phyloP scores from a whole-genome alignment of 345 rosid species.

The Ceriops decandra region DNA sequence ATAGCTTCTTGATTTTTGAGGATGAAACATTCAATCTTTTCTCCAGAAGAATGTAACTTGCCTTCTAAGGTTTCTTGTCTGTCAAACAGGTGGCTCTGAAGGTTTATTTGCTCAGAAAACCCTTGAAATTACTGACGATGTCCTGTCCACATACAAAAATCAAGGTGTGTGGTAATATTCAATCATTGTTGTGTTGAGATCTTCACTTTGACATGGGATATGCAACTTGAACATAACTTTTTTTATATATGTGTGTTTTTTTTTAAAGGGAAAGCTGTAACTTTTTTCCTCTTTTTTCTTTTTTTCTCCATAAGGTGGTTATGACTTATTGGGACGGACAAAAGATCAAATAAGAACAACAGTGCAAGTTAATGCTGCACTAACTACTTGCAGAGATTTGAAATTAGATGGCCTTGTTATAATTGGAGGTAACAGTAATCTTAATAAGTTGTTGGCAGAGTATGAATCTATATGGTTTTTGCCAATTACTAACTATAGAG shows the following conservation, averaged over 20 bases:
- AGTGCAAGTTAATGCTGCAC: constrained; percentile 92
- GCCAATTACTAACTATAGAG: constrained; percentile 7
- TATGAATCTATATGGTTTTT: background rate
- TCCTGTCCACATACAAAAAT: constrained; percentile 83
- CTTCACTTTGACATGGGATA: constrained; percentile 4
- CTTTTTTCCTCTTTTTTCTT: background rate
- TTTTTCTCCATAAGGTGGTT: constrained; percentile 61
- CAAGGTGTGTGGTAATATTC: constrained; percentile 54
- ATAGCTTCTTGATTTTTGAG: too few species aligned
- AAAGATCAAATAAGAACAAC: constrained; percentile 96
- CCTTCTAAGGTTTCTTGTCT: background rate
- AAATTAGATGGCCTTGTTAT: constrained; percentile 95
- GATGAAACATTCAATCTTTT: background rate
- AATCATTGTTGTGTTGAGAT: constrained; percentile 5
- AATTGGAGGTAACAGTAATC: constrained; percentile 64
- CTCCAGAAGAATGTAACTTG: background rate
- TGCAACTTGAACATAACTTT: constrained; percentile 17
- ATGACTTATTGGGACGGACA: constrained; percentile 93
- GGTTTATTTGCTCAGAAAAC: constrained; percentile 95
- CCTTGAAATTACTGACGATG: constrained; percentile 74
- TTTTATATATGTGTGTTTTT: background rate
- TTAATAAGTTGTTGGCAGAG: background rate
- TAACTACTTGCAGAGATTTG: constrained; percentile 73
- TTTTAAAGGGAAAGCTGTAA: background rate
- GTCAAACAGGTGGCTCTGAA: constrained; percentile 80